A percentile compares a stretch with the other conserved stretches of the same genome.
Conservation (phyloP, 2,329 filamentous ascomycete genomes). For the Paecilomyces dactylethromorphus region DNA sequence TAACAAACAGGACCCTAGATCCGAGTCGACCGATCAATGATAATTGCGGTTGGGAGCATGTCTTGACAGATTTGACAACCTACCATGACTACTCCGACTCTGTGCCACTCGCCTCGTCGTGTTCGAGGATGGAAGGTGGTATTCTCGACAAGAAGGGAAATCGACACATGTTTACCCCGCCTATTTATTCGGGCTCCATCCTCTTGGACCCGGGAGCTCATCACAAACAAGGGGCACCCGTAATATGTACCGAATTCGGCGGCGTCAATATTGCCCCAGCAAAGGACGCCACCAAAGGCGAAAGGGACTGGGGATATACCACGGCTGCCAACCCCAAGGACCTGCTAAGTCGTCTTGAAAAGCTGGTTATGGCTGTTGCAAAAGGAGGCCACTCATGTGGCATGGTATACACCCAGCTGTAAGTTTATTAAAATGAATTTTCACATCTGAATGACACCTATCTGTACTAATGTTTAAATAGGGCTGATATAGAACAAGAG, state of each 20-base stretch:
- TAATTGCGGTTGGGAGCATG: constrained; percentile 67
- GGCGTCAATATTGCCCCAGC: constrained; percentile 59
- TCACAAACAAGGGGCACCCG: constrained; percentile 51
- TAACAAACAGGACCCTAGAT: constrained; percentile 44
- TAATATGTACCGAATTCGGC: constrained; percentile 63
- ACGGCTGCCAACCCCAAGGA: constrained; percentile 57
- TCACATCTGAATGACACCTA: background rate
- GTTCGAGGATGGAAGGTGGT: constrained; percentile 43
- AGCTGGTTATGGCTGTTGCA: constrained; percentile 53
- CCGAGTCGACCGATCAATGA: constrained; percentile 61
- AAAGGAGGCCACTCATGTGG: constrained; percentile 53
- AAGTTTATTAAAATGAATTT: constrained; percentile 19
- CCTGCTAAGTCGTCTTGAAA: constrained; percentile 52
- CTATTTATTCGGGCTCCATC: constrained; percentile 16
- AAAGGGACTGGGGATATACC: constrained; percentile 61
- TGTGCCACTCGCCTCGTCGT: constrained; percentile 49
- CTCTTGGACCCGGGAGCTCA: constrained; percentile 42
- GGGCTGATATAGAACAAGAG: constrained; percentile 59
- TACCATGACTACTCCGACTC: constrained; percentile 64
- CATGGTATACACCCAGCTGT: constrained; percentile 62
- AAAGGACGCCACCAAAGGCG: constrained; percentile 32
- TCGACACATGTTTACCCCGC: constrained; percentile 45
- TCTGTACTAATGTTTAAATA: constrained; percentile 3
- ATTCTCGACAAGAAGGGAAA: constrained; percentile 51
- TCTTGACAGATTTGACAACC: constrained; percentile 57